These are phyloP conservation scores for Pseudogymnoascus sp. DNA, from an alignment of 2,329 filamentous ascomycete genomes.

Conservation along the genomic window DNA sequence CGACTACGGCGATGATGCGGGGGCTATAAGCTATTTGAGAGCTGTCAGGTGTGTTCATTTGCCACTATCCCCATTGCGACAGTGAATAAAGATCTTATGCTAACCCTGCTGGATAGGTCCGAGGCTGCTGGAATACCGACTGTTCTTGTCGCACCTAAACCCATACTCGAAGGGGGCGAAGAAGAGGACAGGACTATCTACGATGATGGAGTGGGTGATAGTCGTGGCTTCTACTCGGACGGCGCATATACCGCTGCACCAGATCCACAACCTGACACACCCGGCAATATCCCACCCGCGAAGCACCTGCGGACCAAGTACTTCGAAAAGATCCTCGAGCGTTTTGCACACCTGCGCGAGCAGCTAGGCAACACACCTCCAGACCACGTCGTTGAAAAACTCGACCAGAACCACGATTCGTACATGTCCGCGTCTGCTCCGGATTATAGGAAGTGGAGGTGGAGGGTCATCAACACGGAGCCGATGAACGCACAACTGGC, in stretches of 20 bases:
- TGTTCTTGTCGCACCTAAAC: constrained; percentile 57
- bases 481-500: constrained; percentile 54
- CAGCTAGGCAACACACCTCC: constrained; percentile 53
- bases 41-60: constrained; percentile 57
- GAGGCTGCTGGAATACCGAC: constrained; percentile 70
- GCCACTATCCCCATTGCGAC: background rate
- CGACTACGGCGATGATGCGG: constrained; percentile 60
- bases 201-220: constrained; percentile 42
- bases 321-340: constrained; percentile 56
- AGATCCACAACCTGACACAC: constrained; percentile 18
- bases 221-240: constrained; percentile 63
- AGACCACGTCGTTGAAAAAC: constrained; percentile 40
- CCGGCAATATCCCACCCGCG: background rate
- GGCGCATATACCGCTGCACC: constrained; percentile 68
- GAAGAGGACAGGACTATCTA: constrained; percentile 41
- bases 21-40: constrained; percentile 57
- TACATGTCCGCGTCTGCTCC: constrained; percentile 45
- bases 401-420: constrained; percentile 46
- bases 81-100: constrained; percentile 14
- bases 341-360: constrained; percentile 59
- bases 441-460: constrained; percentile 45
- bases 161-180: constrained; percentile 28
- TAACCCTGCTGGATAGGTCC: constrained; percentile 48
- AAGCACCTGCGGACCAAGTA: constrained; percentile 37
- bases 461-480: constrained; percentile 44